Base-by-base conservation (phyloP, 768 basidiomycete species). In the Trametes punicea region DNA sequence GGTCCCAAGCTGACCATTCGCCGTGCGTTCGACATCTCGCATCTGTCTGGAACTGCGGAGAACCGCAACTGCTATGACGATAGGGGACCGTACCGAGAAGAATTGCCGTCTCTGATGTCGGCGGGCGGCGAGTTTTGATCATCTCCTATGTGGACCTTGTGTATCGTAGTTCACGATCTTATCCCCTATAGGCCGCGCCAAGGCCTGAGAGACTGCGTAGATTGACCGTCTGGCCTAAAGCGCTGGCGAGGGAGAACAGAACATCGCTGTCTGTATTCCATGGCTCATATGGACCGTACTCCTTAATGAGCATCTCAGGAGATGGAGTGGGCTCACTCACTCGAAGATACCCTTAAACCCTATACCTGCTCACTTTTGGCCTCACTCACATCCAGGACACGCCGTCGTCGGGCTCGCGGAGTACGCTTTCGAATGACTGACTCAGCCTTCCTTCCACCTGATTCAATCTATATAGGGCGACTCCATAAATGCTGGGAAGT, bases 291-390 rank as follows among this genome's bases (percentile, higher is more conserved):
- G 33, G n/a, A 18, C 20, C n/a, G 7, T 11, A 7, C 16, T 54
- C 30, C 52, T 54, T 44, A 54, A 44, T 36, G 11, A 5, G 52
- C 25, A 54, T 54, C 52, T 20, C 52, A 46, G 44, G 26, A 9
- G 34, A 54, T 30, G 45, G 30, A 46, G 52, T 6, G 44, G 26
- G 44, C 44, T 46, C 18, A 54, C 44, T 46, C 44, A 54, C 52
- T 44, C 20, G 33, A 46, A 26, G n/a, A 38, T 15, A 10, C 45
- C 34, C 33, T 21, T 20, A n/a, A 29, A 23, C 21, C 42, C 15
- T 36, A 33, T 38, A 18, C 21, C 18, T 30, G 8, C 20, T 40
- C 50, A 4, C 7, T 13, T 31, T 27, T 23, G 20, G 50, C 6
- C 27, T 18, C 27, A 16, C 13, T 13, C 20, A 18, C 39, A 3